Conservation (phyloP, 495 filamentous ascomycete genomes). For the Podospora anserina region DNA sequence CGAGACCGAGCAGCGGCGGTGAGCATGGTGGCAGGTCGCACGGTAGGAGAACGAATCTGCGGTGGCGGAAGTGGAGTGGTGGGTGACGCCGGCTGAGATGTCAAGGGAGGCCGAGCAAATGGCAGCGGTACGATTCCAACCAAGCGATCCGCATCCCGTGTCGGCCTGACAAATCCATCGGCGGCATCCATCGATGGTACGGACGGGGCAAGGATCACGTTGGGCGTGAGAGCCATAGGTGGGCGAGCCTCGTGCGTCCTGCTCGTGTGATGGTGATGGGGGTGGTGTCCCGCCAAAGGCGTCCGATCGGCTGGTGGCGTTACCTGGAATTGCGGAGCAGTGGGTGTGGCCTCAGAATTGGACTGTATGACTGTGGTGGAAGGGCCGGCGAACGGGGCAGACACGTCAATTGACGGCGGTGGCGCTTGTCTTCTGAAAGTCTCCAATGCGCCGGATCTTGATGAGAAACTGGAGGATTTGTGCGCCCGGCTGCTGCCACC, state of each 20-base stretch:
- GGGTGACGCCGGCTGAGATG: constrained; percentile 89
- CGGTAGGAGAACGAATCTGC: constrained; percentile 49
- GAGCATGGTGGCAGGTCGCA: constrained; percentile 51
- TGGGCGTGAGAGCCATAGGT: constrained; percentile 54
- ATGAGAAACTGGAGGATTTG: constrained; percentile 48
- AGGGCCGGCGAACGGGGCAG: constrained; percentile 46
- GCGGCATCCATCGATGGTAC: constrained; percentile 69
- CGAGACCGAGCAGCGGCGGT: constrained; percentile 43
- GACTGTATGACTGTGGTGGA: constrained; percentile 39
- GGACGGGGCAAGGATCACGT: constrained; percentile 59
- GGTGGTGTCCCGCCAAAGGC: constrained; percentile 54
- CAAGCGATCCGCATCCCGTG: constrained; percentile 82
- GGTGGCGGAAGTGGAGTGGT: constrained; percentile 78
- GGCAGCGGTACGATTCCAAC: constrained; percentile 69
- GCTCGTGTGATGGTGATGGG: constrained; percentile 58
- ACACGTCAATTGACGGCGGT: constrained; percentile 45
- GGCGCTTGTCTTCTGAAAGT: constrained; percentile 48
- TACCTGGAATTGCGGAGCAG: constrained; percentile 60
- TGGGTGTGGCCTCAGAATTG: constrained; percentile 56
- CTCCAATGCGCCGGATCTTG: constrained; percentile 47
- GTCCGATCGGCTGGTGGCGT: constrained; percentile 74
- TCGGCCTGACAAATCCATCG: constrained; percentile 74
- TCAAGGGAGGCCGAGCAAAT: constrained; percentile 63
- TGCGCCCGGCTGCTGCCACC: constrained; percentile 41
- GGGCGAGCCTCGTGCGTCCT: constrained; percentile 43